Conservation (phyloP, 805 yeast species). For the Kurtzmaniella fragi region DNA sequence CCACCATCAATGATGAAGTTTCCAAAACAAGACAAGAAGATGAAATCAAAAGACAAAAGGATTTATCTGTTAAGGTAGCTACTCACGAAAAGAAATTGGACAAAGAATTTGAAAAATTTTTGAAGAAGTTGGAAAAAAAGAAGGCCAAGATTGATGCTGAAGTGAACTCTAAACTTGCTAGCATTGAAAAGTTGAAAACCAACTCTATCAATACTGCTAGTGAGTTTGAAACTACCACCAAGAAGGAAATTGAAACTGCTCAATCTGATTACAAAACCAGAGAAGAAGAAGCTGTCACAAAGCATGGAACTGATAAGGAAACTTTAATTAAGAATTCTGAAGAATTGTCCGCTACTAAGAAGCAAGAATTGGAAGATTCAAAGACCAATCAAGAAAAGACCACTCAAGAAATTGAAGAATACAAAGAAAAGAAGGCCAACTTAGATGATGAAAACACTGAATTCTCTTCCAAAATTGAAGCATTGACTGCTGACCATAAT, state of each 20-base stretch:
- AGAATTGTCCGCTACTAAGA: conserved; percentile 40
- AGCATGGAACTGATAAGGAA: conserved; percentile 42
- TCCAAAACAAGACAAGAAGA: conserved; percentile 39
- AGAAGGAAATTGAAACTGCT: conserved; percentile 40
- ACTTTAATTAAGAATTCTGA: conserved; percentile 38
- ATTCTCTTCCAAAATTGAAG: conserved; percentile 35
- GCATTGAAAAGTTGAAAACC: conserved; percentile 15
- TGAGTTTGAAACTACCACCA: conserved; percentile 37
- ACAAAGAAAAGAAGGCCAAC: conserved; percentile 38
- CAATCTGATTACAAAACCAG: conserved; percentile 40
- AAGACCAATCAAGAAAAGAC: conserved; percentile 38
- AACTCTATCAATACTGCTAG: conserved; percentile 29
- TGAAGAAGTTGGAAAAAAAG: conserved; percentile 32
- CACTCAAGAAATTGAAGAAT: conserved; percentile 39
- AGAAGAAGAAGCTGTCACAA: conserved; percentile 42
- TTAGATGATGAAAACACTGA: conserved; percentile 36
- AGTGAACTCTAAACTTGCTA: conserved; percentile 26
- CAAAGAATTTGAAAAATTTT: conserved; percentile 31
- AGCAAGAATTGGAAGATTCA: conserved; percentile 39
- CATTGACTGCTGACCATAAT: conserved; percentile 36
- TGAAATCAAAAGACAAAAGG: conserved; percentile 34
- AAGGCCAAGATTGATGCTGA: conserved; percentile 38
- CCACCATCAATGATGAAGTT: conserved; percentile 47
- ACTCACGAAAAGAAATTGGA: conserved; percentile 32
- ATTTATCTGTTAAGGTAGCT: conserved; percentile 30